Evolutionary conservation across 352 stramenopile genomes (phyloP).

Genomic region (Phytophthora macrochlamydospora): DNA sequence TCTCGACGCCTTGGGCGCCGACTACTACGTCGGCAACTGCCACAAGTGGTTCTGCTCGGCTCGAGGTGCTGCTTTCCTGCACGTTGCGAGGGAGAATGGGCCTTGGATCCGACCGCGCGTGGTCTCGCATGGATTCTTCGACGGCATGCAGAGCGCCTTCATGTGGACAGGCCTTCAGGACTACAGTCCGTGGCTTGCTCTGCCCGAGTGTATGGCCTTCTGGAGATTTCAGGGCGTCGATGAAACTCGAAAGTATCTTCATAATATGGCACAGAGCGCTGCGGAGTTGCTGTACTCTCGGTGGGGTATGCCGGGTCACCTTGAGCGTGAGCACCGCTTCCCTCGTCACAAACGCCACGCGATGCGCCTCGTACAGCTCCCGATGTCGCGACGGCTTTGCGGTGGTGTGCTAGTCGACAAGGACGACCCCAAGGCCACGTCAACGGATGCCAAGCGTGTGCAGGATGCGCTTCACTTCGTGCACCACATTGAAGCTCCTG

Average conservation of each 20-base stretch:
- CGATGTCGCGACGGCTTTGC: constrained; percentile 50
- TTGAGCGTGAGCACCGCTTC: constrained; percentile 36
- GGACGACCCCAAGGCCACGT: constrained; percentile 54
- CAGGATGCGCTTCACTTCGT: constrained; percentile 88
- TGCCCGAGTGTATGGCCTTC: constrained; percentile 87
- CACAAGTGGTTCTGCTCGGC: constrained; percentile 96
- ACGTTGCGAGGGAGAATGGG: constrained; percentile 47
- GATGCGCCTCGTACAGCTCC: constrained; percentile 82
- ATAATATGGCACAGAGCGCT: constrained; percentile 54
- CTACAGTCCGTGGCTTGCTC: constrained; percentile 86
- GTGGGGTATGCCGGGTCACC: constrained; percentile 58
- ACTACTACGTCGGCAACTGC: constrained; percentile 95
- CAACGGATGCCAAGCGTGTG: constrained; percentile 88
- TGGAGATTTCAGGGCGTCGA: constrained; percentile 69
- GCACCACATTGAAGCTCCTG: constrained; percentile 90
- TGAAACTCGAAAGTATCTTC: constrained; percentile 66
- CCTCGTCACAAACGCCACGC: constrained; percentile 66
- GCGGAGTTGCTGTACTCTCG: constrained; percentile 64
- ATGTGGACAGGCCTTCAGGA: constrained; percentile 94
- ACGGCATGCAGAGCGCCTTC: constrained; percentile 91
- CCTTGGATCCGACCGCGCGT: constrained; percentile 66
- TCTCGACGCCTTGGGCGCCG: constrained; percentile 66
- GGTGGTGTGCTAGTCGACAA: constrained; percentile 28
- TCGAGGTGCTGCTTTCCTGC: constrained; percentile 88
- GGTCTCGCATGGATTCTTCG: constrained; percentile 91